Conservation (phyloP, 2,329 filamentous ascomycete genomes). For the Rhynchosporium agropyri region DNA sequence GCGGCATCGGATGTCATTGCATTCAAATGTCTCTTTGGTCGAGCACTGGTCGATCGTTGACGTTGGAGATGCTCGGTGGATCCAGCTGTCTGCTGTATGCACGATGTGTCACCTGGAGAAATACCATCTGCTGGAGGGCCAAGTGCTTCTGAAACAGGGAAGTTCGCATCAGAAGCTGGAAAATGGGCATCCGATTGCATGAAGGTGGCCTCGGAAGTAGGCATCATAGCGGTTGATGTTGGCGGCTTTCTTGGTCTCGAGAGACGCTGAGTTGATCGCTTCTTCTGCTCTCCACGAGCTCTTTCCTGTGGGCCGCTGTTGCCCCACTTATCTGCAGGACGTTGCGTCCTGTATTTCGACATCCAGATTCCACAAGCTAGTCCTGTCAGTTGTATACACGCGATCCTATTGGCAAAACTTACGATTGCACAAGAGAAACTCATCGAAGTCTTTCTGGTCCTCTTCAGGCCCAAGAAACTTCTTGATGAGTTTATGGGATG, state of each 20-base stretch:
- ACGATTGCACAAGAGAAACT: constrained; percentile 86
- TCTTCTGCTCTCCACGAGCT: constrained; percentile 52
- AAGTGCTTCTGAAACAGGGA: constrained; percentile 29
- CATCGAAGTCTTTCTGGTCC: constrained; percentile 68
- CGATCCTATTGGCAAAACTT: constrained; percentile 46
- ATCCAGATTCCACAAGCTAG: constrained; percentile 91
- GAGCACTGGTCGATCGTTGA: constrained; percentile 35
- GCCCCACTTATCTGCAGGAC: constrained; percentile 82
- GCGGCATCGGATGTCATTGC: constrained; percentile 41
- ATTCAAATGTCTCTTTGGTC: constrained; percentile 37
- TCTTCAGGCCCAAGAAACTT: constrained; percentile 66
- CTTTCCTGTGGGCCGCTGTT: constrained; percentile 28
- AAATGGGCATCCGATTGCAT: constrained; percentile 33
- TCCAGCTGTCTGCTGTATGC: constrained; percentile 6
- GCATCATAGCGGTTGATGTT: constrained; percentile 11
- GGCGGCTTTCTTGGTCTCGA: constrained; percentile 39
- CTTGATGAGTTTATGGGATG: constrained; percentile 74
- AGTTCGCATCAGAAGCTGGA: constrained; percentile 30
- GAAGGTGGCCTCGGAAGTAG: constrained; percentile 43
- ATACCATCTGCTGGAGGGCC: constrained; percentile 25
- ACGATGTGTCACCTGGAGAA: constrained; percentile 12
- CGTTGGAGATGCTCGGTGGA: constrained; percentile 23
- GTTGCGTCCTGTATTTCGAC: constrained; percentile 81
- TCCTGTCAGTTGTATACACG: constrained; percentile 35
- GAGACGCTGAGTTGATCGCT: constrained; percentile 32